These are phyloP conservation scores for Lasiosphaeria hispida DNA, from an alignment of 495 filamentous ascomycete genomes.

Conservation along the genomic window DNA sequence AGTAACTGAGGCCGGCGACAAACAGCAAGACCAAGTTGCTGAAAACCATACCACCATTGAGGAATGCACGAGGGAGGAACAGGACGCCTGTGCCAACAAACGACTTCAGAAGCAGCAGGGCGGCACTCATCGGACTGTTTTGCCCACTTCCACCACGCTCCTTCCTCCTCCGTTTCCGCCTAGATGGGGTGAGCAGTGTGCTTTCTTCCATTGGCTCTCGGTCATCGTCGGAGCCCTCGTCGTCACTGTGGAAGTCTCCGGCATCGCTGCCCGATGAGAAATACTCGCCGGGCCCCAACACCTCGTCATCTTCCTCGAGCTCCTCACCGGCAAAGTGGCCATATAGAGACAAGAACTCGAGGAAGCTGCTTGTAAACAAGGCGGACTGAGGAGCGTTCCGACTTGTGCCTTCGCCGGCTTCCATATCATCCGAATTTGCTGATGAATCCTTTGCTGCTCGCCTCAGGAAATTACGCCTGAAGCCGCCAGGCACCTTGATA, in stretches of 20 bases:
- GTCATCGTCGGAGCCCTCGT: slow-evolving; percentile 58
- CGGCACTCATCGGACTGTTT: slow-evolving; percentile 69
- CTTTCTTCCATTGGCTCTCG: slow-evolving; percentile 77
- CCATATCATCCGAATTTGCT: slow-evolving; percentile 44
- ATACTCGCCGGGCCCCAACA: slow-evolving; percentile 77
- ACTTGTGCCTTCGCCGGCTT: slow-evolving; percentile 36
- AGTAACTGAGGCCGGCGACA: slow-evolving; percentile 84
- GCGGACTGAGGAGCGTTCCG: slow-evolving; percentile 48
- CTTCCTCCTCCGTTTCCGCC: slow-evolving; percentile 69
- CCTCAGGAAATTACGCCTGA: slow-evolving; percentile 82
- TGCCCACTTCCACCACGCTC: slow-evolving; percentile 66
- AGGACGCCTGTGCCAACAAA: slow-evolving; percentile 98
- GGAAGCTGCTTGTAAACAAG: slow-evolving; percentile 83
- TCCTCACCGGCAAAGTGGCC: slow-evolving; percentile 97
- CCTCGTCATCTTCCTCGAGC: slow-evolving; percentile 93
- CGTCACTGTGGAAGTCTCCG: slow-evolving; percentile 40
- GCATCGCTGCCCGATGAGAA: slow-evolving; percentile 69
- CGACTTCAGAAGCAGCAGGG: slow-evolving; percentile 84
- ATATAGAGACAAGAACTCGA: slow-evolving; percentile 91
- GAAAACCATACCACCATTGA: slow-evolving; percentile 97
- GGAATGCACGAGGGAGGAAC: slow-evolving; percentile 86
- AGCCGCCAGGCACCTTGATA: slow-evolving; percentile 90
- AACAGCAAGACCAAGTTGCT: slow-evolving; percentile 83
- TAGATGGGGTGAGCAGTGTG: slow-evolving; percentile 70
- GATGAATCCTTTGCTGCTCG: slow-evolving; percentile 60